Base-by-base conservation (phyloP, 768 basidiomycete species). In the Lactarius hengduanensis region DNA sequence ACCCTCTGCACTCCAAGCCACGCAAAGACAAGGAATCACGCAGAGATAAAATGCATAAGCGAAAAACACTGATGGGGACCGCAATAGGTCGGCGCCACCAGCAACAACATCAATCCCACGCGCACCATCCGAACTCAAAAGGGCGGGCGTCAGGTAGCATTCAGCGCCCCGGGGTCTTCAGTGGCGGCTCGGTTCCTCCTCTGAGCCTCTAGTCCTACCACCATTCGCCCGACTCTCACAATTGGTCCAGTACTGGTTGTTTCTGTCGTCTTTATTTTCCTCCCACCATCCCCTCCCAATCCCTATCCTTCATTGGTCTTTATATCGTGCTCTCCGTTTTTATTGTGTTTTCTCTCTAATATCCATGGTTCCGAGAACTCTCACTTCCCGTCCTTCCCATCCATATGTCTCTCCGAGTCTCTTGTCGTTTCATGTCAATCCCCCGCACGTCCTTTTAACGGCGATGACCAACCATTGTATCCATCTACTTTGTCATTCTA, bases 91-190 rank as follows among this genome's bases (percentile, higher is more conserved):
- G 76, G 58, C 69, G 71, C 56, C 78, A 82, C 41, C 76, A 76
- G 57, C 79, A 80, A 59, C 82, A 84, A 43, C 82, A 82, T 61
- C 81, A 82, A 67, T 78, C 81, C 56, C 86, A 86, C 69, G 81
- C 84, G 16, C 85, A 86, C 71, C 84, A 86, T 68, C 87, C 89
- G 28, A 90, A 90, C 73, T 76, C 78, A 74, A 90, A 87, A 78
- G 77, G 78, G 60, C 82, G 88, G 50, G 80, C 83, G 62, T 79
- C 82, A 56, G 78, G 80, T 62, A 82, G 86, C 60, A 76, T 80
- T 74, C 88, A 90, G 75, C 81, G 82, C 68, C 72, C 77, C 26
- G 73, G 74, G 4, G 41, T 63, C 13, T 80, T 75, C 64, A 32
- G 61, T 50, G 66, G 66, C 36, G 70, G 64, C 59, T 65, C 68